Evolutionary conservation across 2,329 filamentous ascomycete genomes (phyloP), one percentile per base, ranked within the genome.

Genomic region (Cladobotryum mycophilum): DNA sequence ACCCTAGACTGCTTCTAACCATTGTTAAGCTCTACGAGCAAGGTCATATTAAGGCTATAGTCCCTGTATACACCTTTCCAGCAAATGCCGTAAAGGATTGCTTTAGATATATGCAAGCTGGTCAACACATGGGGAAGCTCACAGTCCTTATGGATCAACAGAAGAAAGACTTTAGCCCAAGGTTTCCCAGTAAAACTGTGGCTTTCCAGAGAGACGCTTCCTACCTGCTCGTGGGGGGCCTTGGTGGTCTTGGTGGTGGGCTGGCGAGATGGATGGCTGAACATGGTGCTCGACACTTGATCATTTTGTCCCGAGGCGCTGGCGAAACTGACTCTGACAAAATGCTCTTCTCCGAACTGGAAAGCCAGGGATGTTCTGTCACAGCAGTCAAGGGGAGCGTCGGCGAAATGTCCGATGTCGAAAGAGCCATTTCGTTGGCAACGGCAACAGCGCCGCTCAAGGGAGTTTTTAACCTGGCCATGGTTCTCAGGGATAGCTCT

Each of bases 391-490:
- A 36, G 11, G 47, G 54, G 4, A 50, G 42, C 12, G 52, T 54
- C 12, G 41, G 44, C 7, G 34, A 40, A 5, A 6, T 50, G 8
- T 22, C 45, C 7, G 53, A 55, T 37, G 53, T 56, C 5, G 38
- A 38, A 15, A 37, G 40, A 15, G 53, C 49, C 6, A 38, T 56
- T 4, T 13, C 34, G 17, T 41, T 46, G 12, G 53, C 50, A 52
- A 12, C 68, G 12, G 53, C 49, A 52, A 12, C 68, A 57, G 65
- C 67, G 5, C 60, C 61, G 0, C 61, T 71, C 17, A 61, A 54
- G 0, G 69, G 70, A 35, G 67, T 71, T 6, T 61, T 62, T 3
- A 63, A 71, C 22, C 66, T 67, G 6, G 66, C 68, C 2, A 65
- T 70, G 62, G 60, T 70, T 4, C 34, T 52, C 34, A 18, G 51